Percentiles rank a stretch among this genome's conserved stretches.
Conservation (phyloP, 306 rosid genomes). For the Citrullus amarus region DNA sequence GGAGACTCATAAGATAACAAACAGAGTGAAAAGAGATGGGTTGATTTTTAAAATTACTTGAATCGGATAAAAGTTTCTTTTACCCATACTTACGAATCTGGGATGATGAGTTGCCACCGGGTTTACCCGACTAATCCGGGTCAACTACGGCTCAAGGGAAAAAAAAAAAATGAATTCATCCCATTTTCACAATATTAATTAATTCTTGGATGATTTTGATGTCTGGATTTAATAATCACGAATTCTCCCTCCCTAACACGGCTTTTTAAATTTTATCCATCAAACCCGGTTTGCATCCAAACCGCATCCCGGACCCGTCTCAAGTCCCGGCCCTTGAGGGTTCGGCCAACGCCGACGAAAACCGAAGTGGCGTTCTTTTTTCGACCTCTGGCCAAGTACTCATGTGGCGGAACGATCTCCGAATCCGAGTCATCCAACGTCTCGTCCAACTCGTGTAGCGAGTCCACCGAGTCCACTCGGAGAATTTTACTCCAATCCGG, state of each 20-base stretch:
- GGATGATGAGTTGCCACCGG: constrained; percentile 33
- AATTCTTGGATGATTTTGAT: not conserved
- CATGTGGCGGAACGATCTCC: constrained; percentile 90
- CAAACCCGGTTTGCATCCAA: constrained; percentile 93
- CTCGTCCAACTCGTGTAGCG: constrained; percentile 39
- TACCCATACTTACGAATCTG: constrained; percentile 13
- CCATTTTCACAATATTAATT: not conserved
- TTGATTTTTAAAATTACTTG: not conserved
- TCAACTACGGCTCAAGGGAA: constrained; percentile 38
- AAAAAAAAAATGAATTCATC: not conserved
- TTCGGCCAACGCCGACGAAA: constrained; percentile 88
- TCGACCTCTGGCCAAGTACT: constrained; percentile 68
- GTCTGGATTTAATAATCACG: not conserved
- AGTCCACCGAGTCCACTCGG: constrained; percentile 67
- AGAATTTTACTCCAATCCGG: constrained; percentile 99
- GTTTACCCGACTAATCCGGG: constrained; percentile 30
- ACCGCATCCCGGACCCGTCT: constrained; percentile 93
- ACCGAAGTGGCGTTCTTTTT: constrained; percentile 59
- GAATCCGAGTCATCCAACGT: constrained; percentile 31
- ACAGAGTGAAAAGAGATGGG: not conserved
- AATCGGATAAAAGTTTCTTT: not conserved
- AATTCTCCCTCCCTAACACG: not conserved
- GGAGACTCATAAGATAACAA: not conserved
- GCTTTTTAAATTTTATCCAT: constrained; percentile 31
- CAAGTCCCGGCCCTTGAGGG: constrained; percentile 91